Base-by-base conservation (phyloP, 495 filamentous ascomycete species). In the Penicillium cosmopolitanum region DNA sequence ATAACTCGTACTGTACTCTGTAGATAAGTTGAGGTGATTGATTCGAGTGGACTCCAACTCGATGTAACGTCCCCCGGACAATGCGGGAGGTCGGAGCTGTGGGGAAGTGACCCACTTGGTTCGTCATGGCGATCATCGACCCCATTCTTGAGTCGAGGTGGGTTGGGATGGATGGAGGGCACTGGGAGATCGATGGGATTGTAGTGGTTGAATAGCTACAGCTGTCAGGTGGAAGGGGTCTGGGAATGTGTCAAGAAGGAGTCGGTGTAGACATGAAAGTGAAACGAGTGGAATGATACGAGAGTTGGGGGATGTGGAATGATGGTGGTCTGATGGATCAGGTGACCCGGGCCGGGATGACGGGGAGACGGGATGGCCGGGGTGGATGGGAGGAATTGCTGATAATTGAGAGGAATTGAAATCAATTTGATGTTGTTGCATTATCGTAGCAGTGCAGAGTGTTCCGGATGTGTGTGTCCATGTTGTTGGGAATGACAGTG, bases 1-100 rank as follows among this genome's bases (percentile, higher is more conserved):
- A 23, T 23, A 23, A 23, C 23, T 23, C 23, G 23, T 23, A 23
- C 23, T 13, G 23, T 23, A 23, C 23, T 13, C 13, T 18, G 7
- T 13, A 12, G 43, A 31, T 1, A 31, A 31, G 6, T 8, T 4
- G 28, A 31, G 5, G 5, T 31, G 28, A 31, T 9, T 8, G 28
- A 31, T 9, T 9, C 28, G 6, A 31, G 28, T 31, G 28, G 28
- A 9, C 28, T 31, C 28, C 1, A 31, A 31, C 28, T 31, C 9
- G 46, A 48, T 48, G 46, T 48, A 48, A 48, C 46, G 42, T 44
- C 42, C 46, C 46, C 46, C 46, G 46, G 46, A 48, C 46, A 48
- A 48, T 48, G 46, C 46, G 46, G 46, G 46, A 48, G 46, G 46
- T 19, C 46, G 46, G 46, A 48, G 46, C 46, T 48, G 46, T 48